Evolutionary conservation across 257 asterid genomes (phyloP), one percentile per base, ranked within the genome.

Genomic region (Coffea eugenioides): DNA sequence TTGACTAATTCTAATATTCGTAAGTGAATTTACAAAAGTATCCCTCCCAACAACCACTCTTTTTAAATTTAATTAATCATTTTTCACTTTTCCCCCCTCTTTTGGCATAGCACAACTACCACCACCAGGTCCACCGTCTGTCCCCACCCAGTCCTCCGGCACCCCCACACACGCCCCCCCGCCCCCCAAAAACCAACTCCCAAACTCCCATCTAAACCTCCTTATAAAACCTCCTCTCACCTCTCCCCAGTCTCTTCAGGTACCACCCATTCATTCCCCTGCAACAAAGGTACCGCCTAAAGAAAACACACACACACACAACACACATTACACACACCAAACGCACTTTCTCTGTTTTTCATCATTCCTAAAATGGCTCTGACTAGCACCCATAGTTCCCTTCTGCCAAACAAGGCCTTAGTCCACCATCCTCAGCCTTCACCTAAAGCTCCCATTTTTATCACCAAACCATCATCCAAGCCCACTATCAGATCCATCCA

Each of bases 331-430:
- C 66, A 59, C 66, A 59, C 66, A 59, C 66, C 8, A 21, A 21
- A 21, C 27, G 23, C 66, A 59, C 27, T 59, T 57, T 21, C 61
- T 14, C 52, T 45, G 25, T 34, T 54, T 13, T 46, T 69, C 48
- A 23, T 7, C 18, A 6, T 16, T 3, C 21, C 49, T 15, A 56
- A 69, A 69, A 88, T 85, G 88, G 90, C 88, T 65, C 86, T 90
- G 80, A 25, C 88, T 41, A 73, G 56, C 77, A 46, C 88, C 57
- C 86, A 88, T 51, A 89, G 48, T 77, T 76, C 85, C 27, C 90
- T 89, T n/a, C 86, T 89, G 6, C 68, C 84, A 41, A 82, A 81
- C 84, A 89, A 81, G 76, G 71, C 85, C 51, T 73, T 84, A 15
- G 59, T 74, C 21, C 76, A 83, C 69, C 87, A 83, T 6, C 76